These are phyloP conservation scores for Botrytis tulipae DNA, from an alignment of 2,329 filamentous ascomycete genomes.

Conservation along the genomic window DNA sequence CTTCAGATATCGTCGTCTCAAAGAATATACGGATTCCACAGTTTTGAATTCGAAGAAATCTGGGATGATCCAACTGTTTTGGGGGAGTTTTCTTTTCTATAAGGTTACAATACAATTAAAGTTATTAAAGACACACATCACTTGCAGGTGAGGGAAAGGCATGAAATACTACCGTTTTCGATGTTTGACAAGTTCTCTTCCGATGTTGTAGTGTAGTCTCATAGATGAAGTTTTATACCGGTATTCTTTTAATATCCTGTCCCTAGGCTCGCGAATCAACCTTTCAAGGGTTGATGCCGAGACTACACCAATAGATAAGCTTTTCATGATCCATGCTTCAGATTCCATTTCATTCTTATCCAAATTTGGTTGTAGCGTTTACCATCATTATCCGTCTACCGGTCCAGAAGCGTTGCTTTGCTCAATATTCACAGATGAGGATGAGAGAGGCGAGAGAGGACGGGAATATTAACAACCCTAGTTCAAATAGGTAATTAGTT, in stretches of 20 bases:
- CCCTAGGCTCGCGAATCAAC: neutral
- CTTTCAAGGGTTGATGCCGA: neutral
- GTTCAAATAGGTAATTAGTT: neutral
- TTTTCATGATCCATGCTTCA: slow-evolving; percentile 5
- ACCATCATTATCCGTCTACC: neutral
- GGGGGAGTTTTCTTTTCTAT: neutral
- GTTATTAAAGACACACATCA: neutral
- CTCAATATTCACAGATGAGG: neutral
- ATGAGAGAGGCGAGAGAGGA: neutral
- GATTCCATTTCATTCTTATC: neutral
- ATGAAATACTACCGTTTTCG: neutral
- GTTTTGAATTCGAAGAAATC: neutral
- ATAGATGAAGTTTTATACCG: neutral
- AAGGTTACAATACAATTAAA: neutral
- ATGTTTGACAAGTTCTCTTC: neutral
- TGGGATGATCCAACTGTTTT: neutral
- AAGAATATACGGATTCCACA: neutral
- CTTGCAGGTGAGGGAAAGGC: neutral
- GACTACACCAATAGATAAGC: slow-evolving; percentile 20
- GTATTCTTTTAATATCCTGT: slow-evolving; percentile 2
- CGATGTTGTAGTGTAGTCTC: neutral
- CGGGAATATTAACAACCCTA: neutral
- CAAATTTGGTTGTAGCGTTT: slow-evolving; percentile 1
- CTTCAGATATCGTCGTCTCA: too few relatives aligned
- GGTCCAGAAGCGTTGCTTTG: neutral